Conservation (phyloP, 257 asterid species). For the Sherardia arvensis region DNA sequence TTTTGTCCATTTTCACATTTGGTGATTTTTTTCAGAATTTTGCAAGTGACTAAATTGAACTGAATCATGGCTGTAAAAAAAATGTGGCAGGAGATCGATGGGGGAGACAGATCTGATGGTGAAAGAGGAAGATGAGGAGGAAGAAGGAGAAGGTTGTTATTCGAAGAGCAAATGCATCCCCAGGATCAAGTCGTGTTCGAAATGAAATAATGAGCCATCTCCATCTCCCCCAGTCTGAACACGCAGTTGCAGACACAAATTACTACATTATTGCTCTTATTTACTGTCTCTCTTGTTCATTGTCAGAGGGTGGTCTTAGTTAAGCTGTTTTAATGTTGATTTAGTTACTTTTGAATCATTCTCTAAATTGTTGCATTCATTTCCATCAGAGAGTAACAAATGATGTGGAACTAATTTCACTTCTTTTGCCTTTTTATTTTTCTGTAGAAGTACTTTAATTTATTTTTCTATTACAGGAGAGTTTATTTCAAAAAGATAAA, state of each 20-base stretch:
- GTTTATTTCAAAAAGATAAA: too few relatives aligned
- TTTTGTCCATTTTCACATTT: background rate
- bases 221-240: background rate
- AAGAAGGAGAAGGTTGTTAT: constrained; percentile 20
- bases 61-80: background rate
- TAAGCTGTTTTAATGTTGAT: background rate
- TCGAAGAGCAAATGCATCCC: constrained; percentile 72
- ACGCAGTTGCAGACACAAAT: too few relatives aligned
- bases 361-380: background rate
- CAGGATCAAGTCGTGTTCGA: constrained; percentile 44
- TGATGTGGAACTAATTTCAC: too few relatives aligned
- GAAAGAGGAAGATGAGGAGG: constrained; percentile 17
- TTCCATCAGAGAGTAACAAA: too few relatives aligned
- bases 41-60: too few relatives aligned
- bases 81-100: constrained; percentile 29
- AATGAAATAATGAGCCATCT: constrained; percentile 31
- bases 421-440: too few relatives aligned
- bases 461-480: too few relatives aligned
- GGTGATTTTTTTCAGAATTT: background rate
- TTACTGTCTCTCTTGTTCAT: background rate
- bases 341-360: background rate
- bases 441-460: too few relatives aligned
- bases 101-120: constrained; percentile 18
- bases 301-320: background rate
- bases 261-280: background rate